Evolutionary conservation across 2,329 filamentous ascomycete species (phyloP).

Genomic region (Fusarium newnesense): DNA sequence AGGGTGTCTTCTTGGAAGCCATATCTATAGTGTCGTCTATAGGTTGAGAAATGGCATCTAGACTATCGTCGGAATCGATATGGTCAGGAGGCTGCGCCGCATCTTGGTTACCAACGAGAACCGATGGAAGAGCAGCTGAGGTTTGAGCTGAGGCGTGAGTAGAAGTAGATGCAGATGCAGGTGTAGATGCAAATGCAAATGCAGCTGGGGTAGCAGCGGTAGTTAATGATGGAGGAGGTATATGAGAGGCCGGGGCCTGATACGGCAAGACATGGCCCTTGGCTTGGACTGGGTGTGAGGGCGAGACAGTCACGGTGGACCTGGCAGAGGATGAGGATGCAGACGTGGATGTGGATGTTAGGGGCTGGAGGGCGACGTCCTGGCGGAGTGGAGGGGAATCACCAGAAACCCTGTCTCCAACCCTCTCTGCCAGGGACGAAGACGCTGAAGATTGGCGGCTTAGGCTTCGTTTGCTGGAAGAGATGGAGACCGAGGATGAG

Average conservation of each 20-base stretch:
- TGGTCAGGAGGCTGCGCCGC: conserved; percentile 19
- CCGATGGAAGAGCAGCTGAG: background rate
- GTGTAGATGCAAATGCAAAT: conserved; percentile 15
- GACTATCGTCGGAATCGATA: conserved; percentile 16
- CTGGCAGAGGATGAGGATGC: conserved; percentile 37
- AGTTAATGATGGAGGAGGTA: conserved; percentile 40
- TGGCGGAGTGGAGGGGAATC: conserved; percentile 43
- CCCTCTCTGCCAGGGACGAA: conserved; percentile 35
- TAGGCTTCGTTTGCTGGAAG: conserved; percentile 35
- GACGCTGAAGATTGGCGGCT: conserved; percentile 38
- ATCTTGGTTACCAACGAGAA: conserved; percentile 12
- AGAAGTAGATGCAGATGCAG: conserved; percentile 20
- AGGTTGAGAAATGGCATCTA: conserved; percentile 41
- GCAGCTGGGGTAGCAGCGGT: conserved; percentile 26
- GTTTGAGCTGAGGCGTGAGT: background rate
- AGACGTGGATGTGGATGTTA: conserved; percentile 41
- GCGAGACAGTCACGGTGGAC: conserved; percentile 45
- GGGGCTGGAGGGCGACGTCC: conserved; percentile 48
- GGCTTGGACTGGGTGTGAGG: conserved; percentile 33
- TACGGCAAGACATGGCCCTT: conserved; percentile 44
- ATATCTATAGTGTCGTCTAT: conserved; percentile 43
- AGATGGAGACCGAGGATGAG: conserved; percentile 23
- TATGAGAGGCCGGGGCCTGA: conserved; percentile 39
- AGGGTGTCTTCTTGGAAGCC: conserved; percentile 52
- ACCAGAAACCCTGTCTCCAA: conserved; percentile 41